phyloP scores from a whole-genome alignment of 2,329 filamentous ascomycete genomes.

The Endoconidiophora polonica region DNA sequence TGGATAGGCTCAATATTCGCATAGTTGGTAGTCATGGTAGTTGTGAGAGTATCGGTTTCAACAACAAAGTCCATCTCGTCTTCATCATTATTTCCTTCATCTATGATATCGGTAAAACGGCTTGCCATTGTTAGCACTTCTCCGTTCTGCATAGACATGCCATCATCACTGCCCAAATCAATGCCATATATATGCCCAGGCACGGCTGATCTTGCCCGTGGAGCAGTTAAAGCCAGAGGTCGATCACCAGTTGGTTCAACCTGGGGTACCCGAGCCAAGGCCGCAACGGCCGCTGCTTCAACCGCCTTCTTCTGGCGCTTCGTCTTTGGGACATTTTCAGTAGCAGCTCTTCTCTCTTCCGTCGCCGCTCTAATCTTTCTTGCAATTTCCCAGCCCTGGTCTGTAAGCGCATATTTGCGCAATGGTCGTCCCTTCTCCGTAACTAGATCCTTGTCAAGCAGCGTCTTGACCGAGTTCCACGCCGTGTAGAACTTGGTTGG shows the following conservation, averaged over 20 bases:
- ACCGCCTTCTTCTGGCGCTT: not conserved
- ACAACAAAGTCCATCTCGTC: not conserved
- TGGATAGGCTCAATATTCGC: not conserved
- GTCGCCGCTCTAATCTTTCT: constrained; percentile 35
- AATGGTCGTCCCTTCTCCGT: constrained; percentile 52
- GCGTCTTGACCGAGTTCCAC: constrained; percentile 68
- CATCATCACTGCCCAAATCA: too few species aligned
- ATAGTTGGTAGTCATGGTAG: not conserved
- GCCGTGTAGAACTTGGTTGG: constrained; percentile 59
- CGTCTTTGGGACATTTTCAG: not conserved
- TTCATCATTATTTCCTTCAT: not conserved
- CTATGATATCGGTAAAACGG: not conserved
- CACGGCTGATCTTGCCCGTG: too few species aligned
- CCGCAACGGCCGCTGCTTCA: not conserved
- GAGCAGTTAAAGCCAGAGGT: too few species aligned
- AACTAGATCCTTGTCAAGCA: constrained; percentile 57
- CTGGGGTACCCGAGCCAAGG: too few species aligned
- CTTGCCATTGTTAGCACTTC: too few species aligned
- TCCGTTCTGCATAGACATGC: too few species aligned
- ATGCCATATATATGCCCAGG: too few species aligned
- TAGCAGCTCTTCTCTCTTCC: constrained; percentile 1
- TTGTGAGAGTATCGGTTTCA: not conserved
- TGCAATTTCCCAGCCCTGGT: constrained; percentile 63
- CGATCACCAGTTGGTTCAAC: too few species aligned
- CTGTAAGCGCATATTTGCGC: constrained; percentile 53